These are phyloP conservation scores for Arthrobotrys megalospora DNA, from an alignment of 2,329 filamentous ascomycete species.

Conservation along the genomic window DNA sequence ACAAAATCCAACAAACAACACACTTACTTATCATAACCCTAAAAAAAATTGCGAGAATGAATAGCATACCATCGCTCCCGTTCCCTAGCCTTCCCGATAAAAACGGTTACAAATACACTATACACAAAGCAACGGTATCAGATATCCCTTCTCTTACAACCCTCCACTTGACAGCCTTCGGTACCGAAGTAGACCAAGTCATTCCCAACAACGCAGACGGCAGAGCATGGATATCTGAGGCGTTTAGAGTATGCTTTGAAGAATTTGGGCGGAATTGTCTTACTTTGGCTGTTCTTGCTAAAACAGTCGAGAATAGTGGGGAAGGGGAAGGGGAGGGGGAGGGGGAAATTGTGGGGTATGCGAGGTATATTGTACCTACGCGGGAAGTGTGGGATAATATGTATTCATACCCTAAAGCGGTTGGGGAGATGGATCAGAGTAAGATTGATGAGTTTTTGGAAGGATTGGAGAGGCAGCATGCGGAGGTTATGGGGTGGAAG, in stretches of 20 bases:
- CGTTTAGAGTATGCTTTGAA: slow-evolving; percentile 39
- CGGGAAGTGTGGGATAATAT: slow-evolving; percentile 45
- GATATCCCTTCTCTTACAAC: slow-evolving; percentile 25
- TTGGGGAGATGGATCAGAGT: slow-evolving; percentile 30
- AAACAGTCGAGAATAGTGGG: neutral
- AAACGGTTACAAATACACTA: slow-evolving; percentile 17
- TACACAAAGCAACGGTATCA: neutral
- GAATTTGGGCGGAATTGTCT: slow-evolving; percentile 26
- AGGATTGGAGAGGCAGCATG: slow-evolving; percentile 29
- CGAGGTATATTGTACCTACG: slow-evolving; percentile 32
- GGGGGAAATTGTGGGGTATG: slow-evolving; percentile 23
- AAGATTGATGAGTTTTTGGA: slow-evolving; percentile 30
- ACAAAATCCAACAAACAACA: slow-evolving; percentile 25
- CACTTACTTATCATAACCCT: too few relatives aligned
- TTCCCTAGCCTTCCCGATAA: slow-evolving; percentile 19
- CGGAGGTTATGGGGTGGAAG: slow-evolving; percentile 21
- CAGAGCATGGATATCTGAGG: slow-evolving; percentile 28
- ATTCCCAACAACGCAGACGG: slow-evolving; percentile 35
- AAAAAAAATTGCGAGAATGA: neutral
- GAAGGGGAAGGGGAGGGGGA: neutral
- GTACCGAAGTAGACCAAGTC: neutral
- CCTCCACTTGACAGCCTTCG: slow-evolving; percentile 37
- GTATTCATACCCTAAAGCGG: slow-evolving; percentile 44
- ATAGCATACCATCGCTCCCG: slow-evolving; percentile 7
- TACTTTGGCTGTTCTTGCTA: slow-evolving; percentile 1